A percentile compares a stretch with the other conserved stretches of the same genome.
These are phyloP conservation scores for Paspalum vaginatum DNA, from an alignment of 176 grass and related monocot genomes.

Conservation along the genomic window DNA sequence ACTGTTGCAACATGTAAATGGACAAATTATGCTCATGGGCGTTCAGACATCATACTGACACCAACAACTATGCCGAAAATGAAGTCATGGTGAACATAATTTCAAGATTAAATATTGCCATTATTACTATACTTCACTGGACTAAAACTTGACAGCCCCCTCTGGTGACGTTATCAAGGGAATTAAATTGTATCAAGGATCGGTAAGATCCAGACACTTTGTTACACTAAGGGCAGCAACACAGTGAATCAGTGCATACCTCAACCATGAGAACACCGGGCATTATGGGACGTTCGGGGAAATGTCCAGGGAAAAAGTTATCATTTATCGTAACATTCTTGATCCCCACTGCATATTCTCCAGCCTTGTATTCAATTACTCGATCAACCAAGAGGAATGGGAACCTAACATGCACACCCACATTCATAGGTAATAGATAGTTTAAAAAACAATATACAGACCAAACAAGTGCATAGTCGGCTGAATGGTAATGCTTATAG, in stretches of 20 bases:
- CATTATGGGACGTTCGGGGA: conserved; percentile 78
- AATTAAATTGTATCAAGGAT: background rate
- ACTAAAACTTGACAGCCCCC: background rate
- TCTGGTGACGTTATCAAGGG: background rate
- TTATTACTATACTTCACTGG: background rate
- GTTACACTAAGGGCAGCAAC: background rate
- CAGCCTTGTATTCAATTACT: conserved; percentile 84
- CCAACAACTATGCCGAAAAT: background rate
- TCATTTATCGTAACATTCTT: conserved; percentile 98
- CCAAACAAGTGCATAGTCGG: background rate
- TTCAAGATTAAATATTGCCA: conserved; percentile 2
- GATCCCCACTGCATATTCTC: conserved; percentile 56
- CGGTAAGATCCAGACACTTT: background rate
- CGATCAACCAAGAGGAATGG: conserved; percentile 93
- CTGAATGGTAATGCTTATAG: background rate
- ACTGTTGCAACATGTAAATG: background rate
- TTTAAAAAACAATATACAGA: background rate
- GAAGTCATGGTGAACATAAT: conserved; percentile 14
- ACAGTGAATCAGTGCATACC: conserved; percentile 39
- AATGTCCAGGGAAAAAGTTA: conserved; percentile 82
- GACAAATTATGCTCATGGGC: background rate
- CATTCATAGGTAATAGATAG: background rate
- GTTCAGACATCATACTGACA: background rate
- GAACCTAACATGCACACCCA: conserved; percentile 43
- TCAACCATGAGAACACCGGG: conserved; percentile 89